phyloP scores from a whole-genome alignment of 176 grass and related monocot species.

The Juncus effusus region DNA sequence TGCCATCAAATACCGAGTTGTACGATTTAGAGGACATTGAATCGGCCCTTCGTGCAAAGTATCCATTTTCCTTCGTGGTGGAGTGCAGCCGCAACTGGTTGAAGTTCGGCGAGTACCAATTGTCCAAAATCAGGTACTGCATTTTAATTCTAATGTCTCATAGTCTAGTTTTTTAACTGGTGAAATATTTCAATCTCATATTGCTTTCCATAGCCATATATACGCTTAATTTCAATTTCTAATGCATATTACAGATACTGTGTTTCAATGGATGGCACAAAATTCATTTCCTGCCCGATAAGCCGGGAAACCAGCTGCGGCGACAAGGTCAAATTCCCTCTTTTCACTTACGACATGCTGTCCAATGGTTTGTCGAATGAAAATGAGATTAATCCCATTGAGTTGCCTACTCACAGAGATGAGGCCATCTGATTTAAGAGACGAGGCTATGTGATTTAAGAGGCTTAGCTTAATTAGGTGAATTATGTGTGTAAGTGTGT shows the following conservation, averaged over 20 bases:
- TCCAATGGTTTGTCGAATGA: neutral
- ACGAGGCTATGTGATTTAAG: neutral
- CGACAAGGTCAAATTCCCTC: conserved; percentile 12
- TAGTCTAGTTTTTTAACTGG: too few relatives aligned
- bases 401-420: conserved; percentile 23
- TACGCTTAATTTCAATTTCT: too few relatives aligned
- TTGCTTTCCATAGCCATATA: too few relatives aligned
- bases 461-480: too few relatives aligned
- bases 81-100: conserved; percentile 2
- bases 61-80: conserved; percentile 14
- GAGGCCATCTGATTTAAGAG: conserved; percentile 12
- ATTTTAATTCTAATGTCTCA: neutral
- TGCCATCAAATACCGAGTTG: neutral
- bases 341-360: conserved; percentile 18
- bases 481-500: too few relatives aligned
- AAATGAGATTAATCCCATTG: conserved; percentile 6
- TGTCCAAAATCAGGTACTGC: conserved; percentile 22
- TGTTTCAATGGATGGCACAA: conserved; percentile 8
- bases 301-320: conserved; percentile 9
- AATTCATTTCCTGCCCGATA: conserved; percentile 26
- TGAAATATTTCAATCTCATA: too few relatives aligned
- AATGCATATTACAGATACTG: conserved; percentile 19
- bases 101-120: neutral
- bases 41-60: neutral
- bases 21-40: conserved; percentile 33